phyloP scores from a whole-genome alignment of 2,329 filamentous ascomycete genomes.

The Westerdykella sp. region DNA sequence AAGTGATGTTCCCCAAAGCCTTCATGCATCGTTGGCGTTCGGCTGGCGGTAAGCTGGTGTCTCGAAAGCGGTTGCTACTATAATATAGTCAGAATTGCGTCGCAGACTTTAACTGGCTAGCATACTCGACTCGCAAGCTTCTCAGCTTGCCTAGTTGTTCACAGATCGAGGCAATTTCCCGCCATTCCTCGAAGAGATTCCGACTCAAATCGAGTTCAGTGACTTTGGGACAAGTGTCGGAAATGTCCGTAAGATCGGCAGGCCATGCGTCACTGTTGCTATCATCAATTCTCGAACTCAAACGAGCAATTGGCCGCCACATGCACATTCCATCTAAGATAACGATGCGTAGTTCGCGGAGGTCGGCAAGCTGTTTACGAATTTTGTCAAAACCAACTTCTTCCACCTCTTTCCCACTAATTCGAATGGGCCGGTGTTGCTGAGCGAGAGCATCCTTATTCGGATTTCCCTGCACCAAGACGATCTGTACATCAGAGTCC shows the following conservation, averaged over 20 bases:
- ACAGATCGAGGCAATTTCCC: constrained; percentile 65
- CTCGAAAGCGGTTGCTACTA: constrained; percentile 67
- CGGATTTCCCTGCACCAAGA: constrained; percentile 22
- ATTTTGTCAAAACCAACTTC: constrained; percentile 97
- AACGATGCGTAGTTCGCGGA: constrained; percentile 72
- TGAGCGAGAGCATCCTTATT: constrained; percentile 12
- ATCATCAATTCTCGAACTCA: constrained; percentile 11
- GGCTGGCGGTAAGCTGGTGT: constrained; percentile 17
- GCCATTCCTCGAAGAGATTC: constrained; percentile 67
- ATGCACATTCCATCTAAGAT: constrained; percentile 74
- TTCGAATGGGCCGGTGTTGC: constrained; percentile 53
- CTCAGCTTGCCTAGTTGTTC: constrained; percentile 59
- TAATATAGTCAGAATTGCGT: constrained; percentile 7
- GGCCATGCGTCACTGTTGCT: constrained; percentile 17
- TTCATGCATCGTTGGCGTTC: constrained; percentile 19
- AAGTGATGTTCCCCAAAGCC: constrained; percentile 37
- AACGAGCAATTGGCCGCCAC: constrained; percentile 28
- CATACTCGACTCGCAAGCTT: constrained; percentile 66
- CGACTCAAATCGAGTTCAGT: constrained; percentile 77
- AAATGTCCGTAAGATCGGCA: constrained; percentile 46
- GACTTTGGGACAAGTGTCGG: constrained; percentile 50
- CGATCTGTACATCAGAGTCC: constrained; percentile 27
- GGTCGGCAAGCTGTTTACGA: constrained; percentile 66
- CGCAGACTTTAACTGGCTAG: constrained; percentile 2
- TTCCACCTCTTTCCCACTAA: constrained; percentile 78